Percentiles rank a stretch among this genome's conserved stretches.
phyloP scores from a whole-genome alignment of 257 asterid species.

The Solanum gracilifrons region DNA sequence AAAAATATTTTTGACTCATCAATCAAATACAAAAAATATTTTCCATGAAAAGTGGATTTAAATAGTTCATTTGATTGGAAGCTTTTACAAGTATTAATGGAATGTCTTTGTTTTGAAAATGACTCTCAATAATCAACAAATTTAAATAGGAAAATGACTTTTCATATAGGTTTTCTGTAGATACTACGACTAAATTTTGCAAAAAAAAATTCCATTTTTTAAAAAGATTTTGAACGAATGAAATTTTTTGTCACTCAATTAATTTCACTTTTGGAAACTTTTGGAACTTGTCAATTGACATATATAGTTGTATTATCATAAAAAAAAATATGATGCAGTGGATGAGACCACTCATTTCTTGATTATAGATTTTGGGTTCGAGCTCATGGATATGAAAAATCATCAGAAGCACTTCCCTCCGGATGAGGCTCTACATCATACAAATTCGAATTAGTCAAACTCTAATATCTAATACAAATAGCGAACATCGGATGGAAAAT shows the following conservation, averaged over 20 bases:
- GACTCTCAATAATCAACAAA: background rate
- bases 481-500: fast-evolving
- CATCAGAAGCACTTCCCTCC: background rate
- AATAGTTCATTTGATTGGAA: background rate
- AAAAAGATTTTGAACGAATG: background rate
- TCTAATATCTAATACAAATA: no score
- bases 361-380: background rate
- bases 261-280: background rate
- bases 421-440: fast-evolving
- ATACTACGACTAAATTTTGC: background rate
- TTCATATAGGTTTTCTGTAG: background rate
- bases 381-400: no score
- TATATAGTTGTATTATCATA: background rate
- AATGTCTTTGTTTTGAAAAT: background rate
- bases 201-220: background rate
- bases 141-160: background rate
- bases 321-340: no score
- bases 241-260: background rate
- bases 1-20: background rate
- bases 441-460: no score
- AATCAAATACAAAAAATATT: background rate
- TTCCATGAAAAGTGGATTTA: background rate
- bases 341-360: no score
- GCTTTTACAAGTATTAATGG: background rate
- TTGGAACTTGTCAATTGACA: background rate